Conservation (phyloP, 352 stramenopile species). For the Globisporangium emineosum region DNA sequence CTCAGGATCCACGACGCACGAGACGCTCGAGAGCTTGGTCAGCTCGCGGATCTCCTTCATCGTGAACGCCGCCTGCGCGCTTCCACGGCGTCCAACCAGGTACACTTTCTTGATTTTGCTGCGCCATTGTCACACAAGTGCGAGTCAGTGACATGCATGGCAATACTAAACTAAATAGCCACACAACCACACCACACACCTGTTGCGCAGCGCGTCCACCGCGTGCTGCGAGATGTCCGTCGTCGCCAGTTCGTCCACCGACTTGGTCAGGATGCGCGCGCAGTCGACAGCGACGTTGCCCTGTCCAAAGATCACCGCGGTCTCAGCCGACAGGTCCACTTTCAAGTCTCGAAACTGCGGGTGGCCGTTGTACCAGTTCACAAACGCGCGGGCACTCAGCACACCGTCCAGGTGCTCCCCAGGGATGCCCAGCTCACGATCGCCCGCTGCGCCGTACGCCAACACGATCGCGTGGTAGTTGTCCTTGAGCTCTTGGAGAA, state of each 20-base stretch:
- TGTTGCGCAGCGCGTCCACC: conserved; percentile 78
- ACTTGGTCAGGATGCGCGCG: conserved; percentile 93
- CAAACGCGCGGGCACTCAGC: conserved; percentile 91
- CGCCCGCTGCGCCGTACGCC: conserved; percentile 93
- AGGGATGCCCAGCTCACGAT: conserved; percentile 84
- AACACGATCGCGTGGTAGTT: conserved; percentile 95
- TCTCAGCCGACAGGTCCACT: conserved; percentile 52
- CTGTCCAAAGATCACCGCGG: conserved; percentile 95
- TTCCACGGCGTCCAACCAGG: conserved; percentile 93
- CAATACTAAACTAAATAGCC: neutral
- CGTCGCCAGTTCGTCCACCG: conserved; percentile 74
- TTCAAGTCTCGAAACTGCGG: conserved; percentile 89
- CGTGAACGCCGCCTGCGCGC: conserved; percentile 95
- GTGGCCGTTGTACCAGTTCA: conserved; percentile 99
- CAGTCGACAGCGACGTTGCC: conserved; percentile 98
- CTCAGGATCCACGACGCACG: conserved; percentile 84
- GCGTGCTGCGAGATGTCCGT: conserved; percentile 93
- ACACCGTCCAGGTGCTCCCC: conserved; percentile 80
- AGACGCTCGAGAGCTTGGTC: conserved; percentile 73
- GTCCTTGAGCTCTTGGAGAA: conserved; percentile 80
- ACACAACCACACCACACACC: conserved; percentile 15
- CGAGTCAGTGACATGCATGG: neutral
- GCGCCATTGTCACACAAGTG: neutral
- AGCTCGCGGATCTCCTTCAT: conserved; percentile 96
- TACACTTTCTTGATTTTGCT: conserved; percentile 84